Conservation (phyloP, 257 asterid species). For the Petunia secreta region DNA sequence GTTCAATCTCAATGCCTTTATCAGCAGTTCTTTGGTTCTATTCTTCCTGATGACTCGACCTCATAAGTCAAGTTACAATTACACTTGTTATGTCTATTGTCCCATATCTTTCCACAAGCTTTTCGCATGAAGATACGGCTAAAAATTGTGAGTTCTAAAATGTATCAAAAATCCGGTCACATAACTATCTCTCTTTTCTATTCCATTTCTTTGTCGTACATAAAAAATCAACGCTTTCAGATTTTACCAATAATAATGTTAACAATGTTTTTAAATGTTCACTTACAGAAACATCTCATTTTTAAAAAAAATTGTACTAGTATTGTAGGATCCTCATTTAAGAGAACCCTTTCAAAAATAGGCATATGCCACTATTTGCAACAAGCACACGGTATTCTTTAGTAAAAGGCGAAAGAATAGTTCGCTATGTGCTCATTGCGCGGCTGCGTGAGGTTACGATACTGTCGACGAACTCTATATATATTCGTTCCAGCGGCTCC, state of each 20-base stretch:
- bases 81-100: too few relatives aligned
- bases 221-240: too few relatives aligned
- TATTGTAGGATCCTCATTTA: neutral
- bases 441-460: rapidly evolving
- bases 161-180: too few relatives aligned
- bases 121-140: too few relatives aligned
- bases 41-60: neutral
- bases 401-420: slow-evolving; percentile 29
- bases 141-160: too few relatives aligned
- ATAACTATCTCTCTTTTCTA: too few relatives aligned
- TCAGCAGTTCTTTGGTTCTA: neutral
- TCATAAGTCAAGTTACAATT: too few relatives aligned
- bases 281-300: too few relatives aligned
- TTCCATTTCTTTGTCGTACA: too few relatives aligned
- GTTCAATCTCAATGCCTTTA: neutral
- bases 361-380: slow-evolving; percentile 2
- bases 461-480: rapidly evolving
- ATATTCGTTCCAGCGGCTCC: neutral
- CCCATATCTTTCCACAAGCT: too few relatives aligned
- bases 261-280: too few relatives aligned
- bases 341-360: neutral
- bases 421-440: slow-evolving; percentile 21
- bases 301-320: neutral
- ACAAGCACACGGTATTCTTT: slow-evolving; percentile 25
- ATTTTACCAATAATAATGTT: too few relatives aligned